These are phyloP conservation scores for Euptelea pleiosperma DNA, from an alignment of 164 flowering plant genomes.

Conservation along the genomic window DNA sequence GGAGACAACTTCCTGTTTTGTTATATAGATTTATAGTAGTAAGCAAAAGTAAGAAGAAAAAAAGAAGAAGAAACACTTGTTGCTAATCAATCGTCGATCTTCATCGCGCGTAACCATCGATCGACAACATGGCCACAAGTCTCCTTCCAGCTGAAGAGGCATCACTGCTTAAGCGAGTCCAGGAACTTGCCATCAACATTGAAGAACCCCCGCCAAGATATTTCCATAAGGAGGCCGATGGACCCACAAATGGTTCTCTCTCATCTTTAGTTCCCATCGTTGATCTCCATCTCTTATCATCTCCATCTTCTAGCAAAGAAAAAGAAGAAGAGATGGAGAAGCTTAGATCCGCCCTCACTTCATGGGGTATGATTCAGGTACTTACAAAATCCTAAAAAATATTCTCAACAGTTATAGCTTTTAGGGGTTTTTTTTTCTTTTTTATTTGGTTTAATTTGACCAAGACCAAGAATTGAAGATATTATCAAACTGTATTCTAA, in stretches of 20 bases:
- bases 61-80: too few species aligned
- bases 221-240: too few species aligned
- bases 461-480: too few species aligned
- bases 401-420: neutral
- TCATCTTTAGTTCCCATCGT: slow-evolving; percentile 28
- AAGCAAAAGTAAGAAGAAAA: too few species aligned
- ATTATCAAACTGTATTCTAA: too few species aligned
- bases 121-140: too few species aligned
- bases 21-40: too few species aligned
- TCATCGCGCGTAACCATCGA: too few species aligned
- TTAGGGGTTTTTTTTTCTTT: neutral
- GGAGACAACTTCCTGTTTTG: too few species aligned
- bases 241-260: neutral
- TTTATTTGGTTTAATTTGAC: neutral
- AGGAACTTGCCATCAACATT: slow-evolving; percentile 23
- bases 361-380: slow-evolving; percentile 53
- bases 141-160: too few species aligned
- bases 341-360: slow-evolving; percentile 36
- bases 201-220: slow-evolving; percentile 23
- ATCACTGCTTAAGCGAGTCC: slow-evolving; percentile 20
- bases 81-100: too few species aligned
- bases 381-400: neutral
- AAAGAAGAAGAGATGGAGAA: slow-evolving; percentile 33
- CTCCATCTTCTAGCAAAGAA: slow-evolving; percentile 20
- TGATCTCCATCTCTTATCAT: slow-evolving; percentile 34